Evolutionary conservation across 2,329 filamentous ascomycete species (phyloP).

Genomic region (Calonectria pseudoturangicola): DNA sequence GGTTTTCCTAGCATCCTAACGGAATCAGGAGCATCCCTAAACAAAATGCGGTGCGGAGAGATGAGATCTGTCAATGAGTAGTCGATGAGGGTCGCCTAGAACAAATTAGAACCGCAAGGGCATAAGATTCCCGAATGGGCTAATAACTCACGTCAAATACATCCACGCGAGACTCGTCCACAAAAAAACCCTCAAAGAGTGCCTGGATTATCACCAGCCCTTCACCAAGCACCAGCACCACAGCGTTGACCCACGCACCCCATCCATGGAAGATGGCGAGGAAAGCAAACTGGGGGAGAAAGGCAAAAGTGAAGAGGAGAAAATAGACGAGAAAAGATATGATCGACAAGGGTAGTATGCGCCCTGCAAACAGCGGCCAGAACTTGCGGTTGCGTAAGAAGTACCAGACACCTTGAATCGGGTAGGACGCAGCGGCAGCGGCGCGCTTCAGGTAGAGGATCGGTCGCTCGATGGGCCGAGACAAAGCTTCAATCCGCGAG

Average conservation of each 20-base stretch:
- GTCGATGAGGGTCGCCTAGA: constrained; percentile 82
- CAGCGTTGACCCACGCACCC: constrained; percentile 92
- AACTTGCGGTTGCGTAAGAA: constrained; percentile 86
- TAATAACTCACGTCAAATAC: constrained; percentile 83
- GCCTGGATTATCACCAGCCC: constrained; percentile 81
- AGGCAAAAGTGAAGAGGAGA: constrained; percentile 91
- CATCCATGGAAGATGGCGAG: constrained; percentile 91
- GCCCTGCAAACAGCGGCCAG: constrained; percentile 85
- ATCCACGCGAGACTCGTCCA: constrained; percentile 86
- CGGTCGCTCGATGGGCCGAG: constrained; percentile 59
- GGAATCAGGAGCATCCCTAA: constrained; percentile 80
- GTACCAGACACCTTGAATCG: constrained; percentile 86
- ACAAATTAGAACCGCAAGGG: constrained; percentile 32
- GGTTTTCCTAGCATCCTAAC: constrained; percentile 90
- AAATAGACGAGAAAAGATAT: constrained; percentile 89
- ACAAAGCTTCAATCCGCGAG: constrained; percentile 45
- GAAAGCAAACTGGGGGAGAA: constrained; percentile 91
- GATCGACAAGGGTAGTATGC: constrained; percentile 86
- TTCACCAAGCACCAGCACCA: constrained; percentile 90
- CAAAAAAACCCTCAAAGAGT: constrained; percentile 87
- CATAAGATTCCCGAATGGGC: no score
- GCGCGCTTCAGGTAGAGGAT: constrained; percentile 66
- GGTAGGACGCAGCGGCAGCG: constrained; percentile 70
- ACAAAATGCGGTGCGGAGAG: constrained; percentile 78
- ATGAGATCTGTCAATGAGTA: constrained; percentile 82